A percentile compares a stretch with the other conserved stretches of the same genome.
These are phyloP conservation scores for Anthracocystis walkeri DNA, from an alignment of 1,284 basidiomycete species.

Conservation along the genomic window DNA sequence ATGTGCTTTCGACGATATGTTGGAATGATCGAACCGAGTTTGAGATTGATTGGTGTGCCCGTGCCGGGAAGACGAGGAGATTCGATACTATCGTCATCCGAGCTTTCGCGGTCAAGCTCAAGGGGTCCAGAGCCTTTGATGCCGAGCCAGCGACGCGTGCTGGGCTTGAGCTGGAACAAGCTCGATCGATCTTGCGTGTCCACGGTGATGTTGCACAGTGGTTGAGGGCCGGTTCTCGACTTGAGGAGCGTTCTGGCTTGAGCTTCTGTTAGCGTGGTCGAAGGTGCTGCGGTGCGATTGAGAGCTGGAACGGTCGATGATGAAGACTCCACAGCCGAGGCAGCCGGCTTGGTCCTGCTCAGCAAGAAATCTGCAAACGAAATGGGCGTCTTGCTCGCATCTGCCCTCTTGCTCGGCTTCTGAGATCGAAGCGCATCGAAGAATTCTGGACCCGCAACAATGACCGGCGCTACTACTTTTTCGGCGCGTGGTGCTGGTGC, in stretches of 20 bases:
- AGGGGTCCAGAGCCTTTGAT: conserved; percentile 2
- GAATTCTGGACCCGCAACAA: conserved; percentile 15
- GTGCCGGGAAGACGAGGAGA: background rate
- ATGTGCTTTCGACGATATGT: background rate
- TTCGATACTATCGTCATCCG: background rate
- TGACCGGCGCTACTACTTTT: conserved; percentile 9
- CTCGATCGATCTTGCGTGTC: conserved; percentile 10
- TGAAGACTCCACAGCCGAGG: background rate
- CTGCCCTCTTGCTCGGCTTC: background rate
- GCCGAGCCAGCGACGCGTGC: conserved; percentile 29
- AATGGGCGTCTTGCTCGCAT: background rate
- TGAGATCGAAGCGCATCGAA: conserved; percentile 26
- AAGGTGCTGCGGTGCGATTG: background rate
- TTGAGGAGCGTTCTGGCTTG: conserved; percentile 7
- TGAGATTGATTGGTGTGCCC: background rate
- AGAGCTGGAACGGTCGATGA: background rate
- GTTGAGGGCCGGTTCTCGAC: background rate
- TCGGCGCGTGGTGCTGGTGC: background rate
- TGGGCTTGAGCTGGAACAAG: conserved; percentile 12
- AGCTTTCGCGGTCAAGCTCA: background rate
- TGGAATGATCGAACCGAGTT: conserved; percentile 5
- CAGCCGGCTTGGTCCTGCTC: conserved; percentile 1
- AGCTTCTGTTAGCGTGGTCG: conserved; percentile 3
- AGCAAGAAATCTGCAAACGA: conserved; percentile 25
- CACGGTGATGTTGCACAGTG: conserved; percentile 12